Evolutionary conservation across 2,329 filamentous ascomycete genomes (phyloP).

Genomic region (Aspergillus sp.): DNA sequence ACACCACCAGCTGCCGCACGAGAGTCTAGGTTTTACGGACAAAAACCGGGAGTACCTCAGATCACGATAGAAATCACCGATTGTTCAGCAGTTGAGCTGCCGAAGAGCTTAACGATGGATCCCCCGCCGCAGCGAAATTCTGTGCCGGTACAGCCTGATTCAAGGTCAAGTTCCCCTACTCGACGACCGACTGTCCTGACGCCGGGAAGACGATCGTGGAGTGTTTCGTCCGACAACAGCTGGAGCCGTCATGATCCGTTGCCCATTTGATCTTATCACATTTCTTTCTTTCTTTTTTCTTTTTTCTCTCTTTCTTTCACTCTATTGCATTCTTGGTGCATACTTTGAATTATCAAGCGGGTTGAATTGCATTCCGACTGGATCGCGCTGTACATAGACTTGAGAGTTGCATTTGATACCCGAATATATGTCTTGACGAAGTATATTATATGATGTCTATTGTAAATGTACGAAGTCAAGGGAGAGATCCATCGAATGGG

Average conservation of each 20-base stretch:
- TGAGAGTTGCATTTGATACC: background rate
- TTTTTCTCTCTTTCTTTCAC: too few relatives aligned
- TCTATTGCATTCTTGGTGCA: background rate
- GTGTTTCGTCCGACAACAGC: background rate
- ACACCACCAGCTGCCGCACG: background rate
- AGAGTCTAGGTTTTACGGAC: background rate
- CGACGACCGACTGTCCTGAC: background rate
- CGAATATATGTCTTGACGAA: background rate
- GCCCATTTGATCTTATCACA: background rate
- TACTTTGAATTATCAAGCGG: background rate
- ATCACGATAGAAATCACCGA: conserved; percentile 4
- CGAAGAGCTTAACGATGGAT: background rate
- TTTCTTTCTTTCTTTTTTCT: too few relatives aligned
- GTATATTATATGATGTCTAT: background rate
- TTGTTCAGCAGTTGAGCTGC: background rate
- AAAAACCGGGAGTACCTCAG: background rate
- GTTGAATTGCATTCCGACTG: background rate
- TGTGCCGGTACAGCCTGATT: background rate
- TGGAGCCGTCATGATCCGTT: conserved; percentile 7
- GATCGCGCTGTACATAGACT: background rate
- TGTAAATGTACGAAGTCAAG: background rate
- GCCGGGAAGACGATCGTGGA: background rate
- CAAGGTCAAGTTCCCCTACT: background rate
- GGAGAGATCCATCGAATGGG: background rate
- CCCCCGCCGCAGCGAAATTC: background rate